Evolutionary conservation across 108 stramenopile species (phyloP).

Genomic region (Skeletonema grethae): DNA sequence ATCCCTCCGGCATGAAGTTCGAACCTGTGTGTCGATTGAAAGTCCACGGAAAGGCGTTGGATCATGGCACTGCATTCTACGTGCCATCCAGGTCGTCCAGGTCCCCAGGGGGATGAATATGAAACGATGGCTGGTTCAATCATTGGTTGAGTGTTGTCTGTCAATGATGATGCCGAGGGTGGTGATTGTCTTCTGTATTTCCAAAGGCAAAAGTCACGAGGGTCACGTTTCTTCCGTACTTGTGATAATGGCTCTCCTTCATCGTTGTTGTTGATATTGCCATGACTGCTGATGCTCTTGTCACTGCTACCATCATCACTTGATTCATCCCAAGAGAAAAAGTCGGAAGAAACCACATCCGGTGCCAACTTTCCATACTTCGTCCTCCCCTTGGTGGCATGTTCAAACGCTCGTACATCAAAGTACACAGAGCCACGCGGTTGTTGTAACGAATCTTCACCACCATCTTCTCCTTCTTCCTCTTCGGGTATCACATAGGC

Average conservation of each 20-base stretch:
- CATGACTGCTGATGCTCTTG: neutral
- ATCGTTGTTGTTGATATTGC: neutral
- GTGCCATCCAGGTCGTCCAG: conserved; percentile 98
- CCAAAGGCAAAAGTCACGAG: conserved; percentile 99
- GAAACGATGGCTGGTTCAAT: conserved; percentile 50
- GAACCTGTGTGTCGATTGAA: conserved; percentile 59
- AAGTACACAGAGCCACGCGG: conserved; percentile 90
- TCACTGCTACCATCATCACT: conserved; percentile 31
- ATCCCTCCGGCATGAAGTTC: conserved; percentile 91
- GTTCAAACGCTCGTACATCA: conserved; percentile 81
- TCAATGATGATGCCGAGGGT: neutral
- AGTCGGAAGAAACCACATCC: conserved; percentile 62
- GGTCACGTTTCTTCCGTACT: conserved; percentile 64
- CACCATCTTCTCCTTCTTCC: conserved; percentile 23
- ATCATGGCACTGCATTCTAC: conserved; percentile 99
- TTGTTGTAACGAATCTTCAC: neutral
- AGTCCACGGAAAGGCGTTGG: conserved; percentile 33
- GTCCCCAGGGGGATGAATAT: conserved; percentile 94
- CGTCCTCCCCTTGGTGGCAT: conserved; percentile 52
- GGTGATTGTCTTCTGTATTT: conserved; percentile 57
- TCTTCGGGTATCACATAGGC: conserved; percentile 78
- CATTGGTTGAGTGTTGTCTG: conserved; percentile 48
- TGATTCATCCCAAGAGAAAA: conserved; percentile 44
- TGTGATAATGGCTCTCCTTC: conserved; percentile 1
- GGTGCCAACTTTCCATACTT: conserved; percentile 93